These are phyloP conservation scores for Elsinoe arachidis DNA, from an alignment of 2,329 filamentous ascomycete genomes.

Conservation along the genomic window DNA sequence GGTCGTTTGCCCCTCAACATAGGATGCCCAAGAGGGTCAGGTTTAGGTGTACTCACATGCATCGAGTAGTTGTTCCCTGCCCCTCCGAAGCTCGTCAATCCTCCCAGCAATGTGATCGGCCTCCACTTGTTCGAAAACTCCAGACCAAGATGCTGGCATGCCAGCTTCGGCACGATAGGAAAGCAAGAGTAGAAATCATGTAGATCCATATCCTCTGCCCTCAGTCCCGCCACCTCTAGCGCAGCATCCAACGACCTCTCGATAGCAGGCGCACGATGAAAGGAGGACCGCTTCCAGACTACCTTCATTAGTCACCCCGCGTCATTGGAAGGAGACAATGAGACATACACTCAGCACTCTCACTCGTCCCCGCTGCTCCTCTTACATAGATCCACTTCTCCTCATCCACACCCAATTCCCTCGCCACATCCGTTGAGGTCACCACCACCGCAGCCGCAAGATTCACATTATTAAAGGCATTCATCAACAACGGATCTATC, in stretches of 20 bases:
- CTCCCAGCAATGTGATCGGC: constrained; percentile 54
- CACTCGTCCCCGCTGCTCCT: constrained; percentile 54
- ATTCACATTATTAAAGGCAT: constrained; percentile 62
- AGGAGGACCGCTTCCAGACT: constrained; percentile 57
- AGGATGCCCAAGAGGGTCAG: too few relatives aligned
- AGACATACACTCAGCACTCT: constrained; percentile 45
- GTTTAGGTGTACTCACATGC: too few relatives aligned
- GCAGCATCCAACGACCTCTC: constrained; percentile 49
- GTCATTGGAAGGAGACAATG: background rate
- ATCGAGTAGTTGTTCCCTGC: constrained; percentile 65
- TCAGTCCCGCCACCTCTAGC: constrained; percentile 40
- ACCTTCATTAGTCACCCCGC: background rate
- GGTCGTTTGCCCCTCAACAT: too few relatives aligned
- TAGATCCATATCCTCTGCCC: constrained; percentile 47
- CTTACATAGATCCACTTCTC: constrained; percentile 56
- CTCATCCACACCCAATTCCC: constrained; percentile 45
- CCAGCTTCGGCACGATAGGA: constrained; percentile 60
- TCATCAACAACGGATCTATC: constrained; percentile 59
- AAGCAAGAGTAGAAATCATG: constrained; percentile 64
- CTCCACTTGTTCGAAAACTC: constrained; percentile 39
- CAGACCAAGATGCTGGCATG: constrained; percentile 51
- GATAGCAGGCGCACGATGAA: constrained; percentile 50
- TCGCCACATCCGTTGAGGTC: constrained; percentile 49
- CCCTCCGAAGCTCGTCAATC: constrained; percentile 59
- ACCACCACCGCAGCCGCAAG: constrained; percentile 53